Base-by-base conservation (phyloP, 2,329 filamentous ascomycete species). In the Hymenoscyphus scutula region DNA sequence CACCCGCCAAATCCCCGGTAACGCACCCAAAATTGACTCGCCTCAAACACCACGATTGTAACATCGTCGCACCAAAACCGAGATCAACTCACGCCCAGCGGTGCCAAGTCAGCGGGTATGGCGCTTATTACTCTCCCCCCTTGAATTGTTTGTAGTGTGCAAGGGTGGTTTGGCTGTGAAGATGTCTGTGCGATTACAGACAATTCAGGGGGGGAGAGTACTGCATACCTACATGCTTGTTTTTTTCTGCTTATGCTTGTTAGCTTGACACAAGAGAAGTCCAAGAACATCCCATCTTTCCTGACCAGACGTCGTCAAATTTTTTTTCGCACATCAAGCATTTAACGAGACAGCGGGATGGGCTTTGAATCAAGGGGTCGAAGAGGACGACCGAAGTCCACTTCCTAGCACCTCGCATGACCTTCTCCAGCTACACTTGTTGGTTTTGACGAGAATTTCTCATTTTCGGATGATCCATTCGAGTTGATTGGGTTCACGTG, bases 81-180 rank as follows among this genome's bases (percentile, higher is more conserved):
- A 37, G 61, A 34, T 38, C 30, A 19, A 48, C 29, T n/a, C 19
- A 51, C 23, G 45, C 19, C 45, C 19, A 51, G 45, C 10, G 11
- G 23, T 53, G 57, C 57, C 57, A 53, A 60, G 58, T 58, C 54
- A 23, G 45, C 61, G 41, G 57, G 32, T 60, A 54, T 63, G 61
- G 61, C 58, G 61, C 55, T 30, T 32, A 29, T 19, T 56, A 59
- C 23, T 25, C 30, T 8, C 30, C 30, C 30, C 30, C 5, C 8
- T 30, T 4, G 30, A 5, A 30, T 30, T 30, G 30, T 30, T 8
- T 30, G 30, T 30, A 4, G 8, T 8, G 30, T 4, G 30, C 8
- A 30, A 30, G 30, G 30, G 30, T 30, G 30, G 30, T 30, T 30
- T 30, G 30, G 30, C 30, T 30, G 30, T 30, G 30, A 8, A 30